Conservation (phyloP, 257 asterid species). For the Apocynum venetum region DNA sequence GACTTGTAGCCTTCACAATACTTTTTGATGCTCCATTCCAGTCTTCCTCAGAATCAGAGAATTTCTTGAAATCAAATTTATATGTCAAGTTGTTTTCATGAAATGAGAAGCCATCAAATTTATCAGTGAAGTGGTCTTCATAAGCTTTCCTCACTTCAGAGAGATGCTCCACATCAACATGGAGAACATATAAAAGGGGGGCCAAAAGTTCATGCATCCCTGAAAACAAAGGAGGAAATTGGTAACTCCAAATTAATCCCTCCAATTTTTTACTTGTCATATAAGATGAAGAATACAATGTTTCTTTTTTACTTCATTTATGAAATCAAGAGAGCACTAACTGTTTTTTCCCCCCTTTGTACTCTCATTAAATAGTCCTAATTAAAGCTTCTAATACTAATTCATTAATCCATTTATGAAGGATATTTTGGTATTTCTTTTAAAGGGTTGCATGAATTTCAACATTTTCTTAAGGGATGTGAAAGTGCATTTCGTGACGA, state of each 20-base stretch:
- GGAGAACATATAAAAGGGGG: slow-evolving; percentile 77
- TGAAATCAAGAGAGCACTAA: no score
- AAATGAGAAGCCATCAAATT: slow-evolving; percentile 74
- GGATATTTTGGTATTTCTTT: no score
- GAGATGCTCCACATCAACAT: slow-evolving; percentile 63
- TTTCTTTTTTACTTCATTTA: no score
- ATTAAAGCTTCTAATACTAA: no score
- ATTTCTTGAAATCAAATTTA: slow-evolving; percentile 73
- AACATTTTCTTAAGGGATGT: no score
- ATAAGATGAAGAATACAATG: no score
- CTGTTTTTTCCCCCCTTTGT: no score
- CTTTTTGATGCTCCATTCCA: slow-evolving; percentile 32
- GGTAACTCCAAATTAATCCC: slow-evolving; percentile 3
- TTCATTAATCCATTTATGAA: no score
- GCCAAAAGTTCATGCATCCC: slow-evolving; percentile 97
- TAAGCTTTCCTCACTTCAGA: slow-evolving; percentile 62
- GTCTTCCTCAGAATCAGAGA: slow-evolving; percentile 49
- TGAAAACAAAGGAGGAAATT: slow-evolving; percentile 31
- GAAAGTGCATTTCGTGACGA: no score
- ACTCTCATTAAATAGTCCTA: no score
- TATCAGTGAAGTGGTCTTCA: slow-evolving; percentile 73
- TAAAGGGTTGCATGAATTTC: no score
- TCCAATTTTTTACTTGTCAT: no score
- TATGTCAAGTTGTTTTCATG: slow-evolving; percentile 66
- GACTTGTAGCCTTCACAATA: slow-evolving; percentile 34